These are phyloP conservation scores for Pseudogymnoascus sp. DNA, from an alignment of 2,329 filamentous ascomycete genomes.

Conservation along the genomic window DNA sequence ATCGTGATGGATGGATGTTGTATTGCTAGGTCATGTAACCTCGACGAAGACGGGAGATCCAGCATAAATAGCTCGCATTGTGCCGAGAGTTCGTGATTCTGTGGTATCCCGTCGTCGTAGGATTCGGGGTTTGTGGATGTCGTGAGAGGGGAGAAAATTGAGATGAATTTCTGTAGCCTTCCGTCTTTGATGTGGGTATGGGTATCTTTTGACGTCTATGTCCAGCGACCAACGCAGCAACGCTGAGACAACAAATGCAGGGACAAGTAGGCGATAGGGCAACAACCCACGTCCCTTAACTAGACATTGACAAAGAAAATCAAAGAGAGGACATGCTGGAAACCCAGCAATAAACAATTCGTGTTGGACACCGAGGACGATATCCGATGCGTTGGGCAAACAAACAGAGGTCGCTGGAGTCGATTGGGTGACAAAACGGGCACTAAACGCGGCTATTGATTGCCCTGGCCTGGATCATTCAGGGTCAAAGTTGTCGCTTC, in stretches of 20 bases:
- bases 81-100: background rate
- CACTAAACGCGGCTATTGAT: constrained; percentile 7
- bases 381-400: background rate
- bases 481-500: constrained; percentile 1
- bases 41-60: constrained; percentile 1
- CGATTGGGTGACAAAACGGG: constrained; percentile 7
- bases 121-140: background rate
- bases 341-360: constrained; percentile 5
- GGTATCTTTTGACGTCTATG: constrained; percentile 5
- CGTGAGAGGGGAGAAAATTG: background rate
- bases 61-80: constrained; percentile 7
- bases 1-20: background rate
- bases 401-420: background rate
- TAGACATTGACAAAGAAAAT: background rate
- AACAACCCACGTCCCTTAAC: background rate
- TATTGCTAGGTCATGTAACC: background rate
- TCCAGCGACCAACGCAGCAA: background rate
- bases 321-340: constrained; percentile 9
- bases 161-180: background rate
- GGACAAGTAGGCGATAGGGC: background rate
- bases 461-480: constrained; percentile 7
- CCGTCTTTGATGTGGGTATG: constrained; percentile 3
- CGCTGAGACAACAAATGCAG: background rate
- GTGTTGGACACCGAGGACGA: background rate
- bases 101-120: constrained; percentile 1